A percentile compares a stretch with the other conserved stretches of the same genome.
phyloP scores from a whole-genome alignment of 2,329 filamentous ascomycete species.

The Fonsecaea pugnacius region DNA sequence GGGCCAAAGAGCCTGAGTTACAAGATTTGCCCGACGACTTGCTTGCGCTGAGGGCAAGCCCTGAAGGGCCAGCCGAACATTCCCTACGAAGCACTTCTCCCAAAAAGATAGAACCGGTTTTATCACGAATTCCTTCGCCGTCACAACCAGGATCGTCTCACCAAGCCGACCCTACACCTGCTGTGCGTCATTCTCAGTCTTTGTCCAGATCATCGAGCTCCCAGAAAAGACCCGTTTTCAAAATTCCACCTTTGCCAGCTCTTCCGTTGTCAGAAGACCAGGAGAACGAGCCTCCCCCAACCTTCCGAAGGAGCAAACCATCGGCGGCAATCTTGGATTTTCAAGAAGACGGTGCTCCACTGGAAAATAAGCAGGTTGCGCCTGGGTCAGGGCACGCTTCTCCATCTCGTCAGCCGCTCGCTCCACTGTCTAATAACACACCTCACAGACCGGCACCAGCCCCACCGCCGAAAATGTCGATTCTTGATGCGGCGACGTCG shows the following conservation, averaged over 20 bases:
- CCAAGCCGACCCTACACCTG: slow-evolving; percentile 47
- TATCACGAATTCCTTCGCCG: slow-evolving; percentile 31
- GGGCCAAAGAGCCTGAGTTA: slow-evolving; percentile 40
- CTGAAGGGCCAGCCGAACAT: slow-evolving; percentile 34
- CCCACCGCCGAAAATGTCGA: slow-evolving; percentile 94
- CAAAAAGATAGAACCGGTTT: slow-evolving; percentile 15
- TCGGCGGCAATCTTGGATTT: slow-evolving; percentile 62
- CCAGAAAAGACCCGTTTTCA: slow-evolving; percentile 60
- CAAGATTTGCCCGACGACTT: slow-evolving; percentile 38
- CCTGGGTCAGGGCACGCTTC: slow-evolving; percentile 53
- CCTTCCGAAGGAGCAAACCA: slow-evolving; percentile 66
- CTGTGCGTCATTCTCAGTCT: slow-evolving; percentile 45
- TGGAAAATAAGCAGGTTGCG: slow-evolving; percentile 43
- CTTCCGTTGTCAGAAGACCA: slow-evolving; percentile 73
- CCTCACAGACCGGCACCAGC: slow-evolving; percentile 74
- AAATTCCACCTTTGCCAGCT: slow-evolving; percentile 60
- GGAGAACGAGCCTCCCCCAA: slow-evolving; percentile 78
- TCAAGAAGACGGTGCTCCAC: slow-evolving; percentile 52
- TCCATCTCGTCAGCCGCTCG: slow-evolving; percentile 53
- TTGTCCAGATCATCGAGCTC: slow-evolving; percentile 48
- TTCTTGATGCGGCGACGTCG: slow-evolving; percentile 86
- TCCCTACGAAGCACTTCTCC: slow-evolving; percentile 22
- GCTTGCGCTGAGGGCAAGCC: slow-evolving; percentile 31
- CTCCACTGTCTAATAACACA: slow-evolving; percentile 67
- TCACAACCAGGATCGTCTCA: slow-evolving; percentile 33